Evolutionary conservation across 2,329 filamentous ascomycete species (phyloP).

Genomic region (Aspergillus felis): DNA sequence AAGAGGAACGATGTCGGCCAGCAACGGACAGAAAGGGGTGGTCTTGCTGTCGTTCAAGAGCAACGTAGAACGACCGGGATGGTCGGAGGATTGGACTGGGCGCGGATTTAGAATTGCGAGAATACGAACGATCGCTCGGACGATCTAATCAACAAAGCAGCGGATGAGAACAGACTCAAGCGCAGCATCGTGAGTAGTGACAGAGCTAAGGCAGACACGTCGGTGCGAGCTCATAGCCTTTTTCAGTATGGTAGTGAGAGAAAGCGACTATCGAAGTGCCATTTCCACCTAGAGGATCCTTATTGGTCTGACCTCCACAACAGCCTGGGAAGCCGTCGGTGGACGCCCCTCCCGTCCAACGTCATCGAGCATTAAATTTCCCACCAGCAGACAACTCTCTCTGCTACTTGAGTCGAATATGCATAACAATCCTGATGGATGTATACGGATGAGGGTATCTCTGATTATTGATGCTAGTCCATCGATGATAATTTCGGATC

Average conservation of each 20-base stretch:
- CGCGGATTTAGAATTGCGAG: background rate
- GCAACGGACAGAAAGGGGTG: conserved; percentile 2
- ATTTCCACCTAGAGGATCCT: background rate
- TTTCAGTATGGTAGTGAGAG: background rate
- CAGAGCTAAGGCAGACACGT: background rate
- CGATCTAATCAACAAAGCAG: conserved; percentile 1
- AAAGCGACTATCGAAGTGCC: conserved; percentile 2
- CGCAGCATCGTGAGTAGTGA: conserved; percentile 8
- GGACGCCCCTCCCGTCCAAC: conserved; percentile 8
- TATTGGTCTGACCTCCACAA: conserved; percentile 4
- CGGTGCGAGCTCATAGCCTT: background rate
- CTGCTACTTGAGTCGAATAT: background rate
- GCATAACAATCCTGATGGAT: background rate
- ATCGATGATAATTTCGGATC: background rate
- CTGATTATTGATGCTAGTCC: background rate
- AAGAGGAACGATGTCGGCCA: background rate
- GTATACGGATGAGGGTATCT: background rate
- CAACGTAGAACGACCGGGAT: background rate
- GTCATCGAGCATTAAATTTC: conserved; percentile 11
- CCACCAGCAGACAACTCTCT: background rate
- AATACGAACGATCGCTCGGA: conserved; percentile 11
- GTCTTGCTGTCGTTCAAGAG: background rate
- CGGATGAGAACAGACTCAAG: conserved; percentile 1
- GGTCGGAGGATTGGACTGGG: background rate
- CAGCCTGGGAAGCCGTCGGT: background rate